phyloP scores from a whole-genome alignment of 139 green algal genomes.

The Chlorella vulgaris region DNA sequence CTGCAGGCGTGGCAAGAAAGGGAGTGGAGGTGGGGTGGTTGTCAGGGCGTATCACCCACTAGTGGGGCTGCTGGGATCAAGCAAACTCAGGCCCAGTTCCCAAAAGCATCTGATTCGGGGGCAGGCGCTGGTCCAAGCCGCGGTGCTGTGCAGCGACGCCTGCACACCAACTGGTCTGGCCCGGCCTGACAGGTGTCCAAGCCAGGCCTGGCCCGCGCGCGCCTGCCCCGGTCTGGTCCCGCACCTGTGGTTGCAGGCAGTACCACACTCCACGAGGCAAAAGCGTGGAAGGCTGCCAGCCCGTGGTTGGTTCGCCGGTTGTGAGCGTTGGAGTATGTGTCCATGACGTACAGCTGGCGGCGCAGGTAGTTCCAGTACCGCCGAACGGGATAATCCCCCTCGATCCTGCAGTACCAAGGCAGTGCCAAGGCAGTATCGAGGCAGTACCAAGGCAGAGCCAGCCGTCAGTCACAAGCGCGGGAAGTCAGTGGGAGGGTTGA shows the following conservation, averaged over 20 bases:
- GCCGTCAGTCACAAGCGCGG: too few species aligned
- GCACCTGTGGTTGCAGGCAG: slow-evolving; percentile 41
- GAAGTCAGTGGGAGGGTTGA: too few species aligned
- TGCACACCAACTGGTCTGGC: too few species aligned
- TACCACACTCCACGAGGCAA: slow-evolving; percentile 70
- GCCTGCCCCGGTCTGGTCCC: too few species aligned
- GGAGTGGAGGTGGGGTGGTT: background rate
- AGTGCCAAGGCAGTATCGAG: too few species aligned
- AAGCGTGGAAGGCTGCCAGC: slow-evolving; percentile 69
- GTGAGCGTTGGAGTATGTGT: slow-evolving; percentile 78
- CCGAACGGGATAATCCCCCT: slow-evolving; percentile 33
- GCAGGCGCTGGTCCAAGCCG: too few species aligned
- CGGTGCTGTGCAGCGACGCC: too few species aligned
- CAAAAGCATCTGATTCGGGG: too few species aligned
- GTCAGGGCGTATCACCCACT: background rate
- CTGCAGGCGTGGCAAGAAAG: background rate
- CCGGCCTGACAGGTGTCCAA: too few species aligned
- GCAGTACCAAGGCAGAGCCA: too few species aligned
- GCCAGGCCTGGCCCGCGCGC: too few species aligned
- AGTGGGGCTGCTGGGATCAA: background rate
- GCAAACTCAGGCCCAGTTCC: too few species aligned
- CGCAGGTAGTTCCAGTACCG: slow-evolving; percentile 93
- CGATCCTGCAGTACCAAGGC: slow-evolving; percentile 31
- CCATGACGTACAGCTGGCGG: slow-evolving; percentile 91
- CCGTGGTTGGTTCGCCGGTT: slow-evolving; percentile 71